phyloP scores from a whole-genome alignment of 768 basidiomycete species.

The Gyrodon lividus region DNA sequence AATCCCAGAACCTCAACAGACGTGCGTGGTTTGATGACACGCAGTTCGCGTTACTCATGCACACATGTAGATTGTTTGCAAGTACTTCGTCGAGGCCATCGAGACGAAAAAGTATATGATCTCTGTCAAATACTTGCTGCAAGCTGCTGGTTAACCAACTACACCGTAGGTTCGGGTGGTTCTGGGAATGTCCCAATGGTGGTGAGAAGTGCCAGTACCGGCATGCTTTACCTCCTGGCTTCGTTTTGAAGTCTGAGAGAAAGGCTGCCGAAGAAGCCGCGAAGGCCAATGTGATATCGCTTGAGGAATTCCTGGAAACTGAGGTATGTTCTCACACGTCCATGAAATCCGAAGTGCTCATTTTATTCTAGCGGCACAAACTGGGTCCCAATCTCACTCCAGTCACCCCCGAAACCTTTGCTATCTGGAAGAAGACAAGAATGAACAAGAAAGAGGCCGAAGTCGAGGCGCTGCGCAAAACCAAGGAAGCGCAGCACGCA shows the following conservation, averaged over 20 bases:
- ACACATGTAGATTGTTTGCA: conserved; percentile 85
- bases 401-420: conserved; percentile 89
- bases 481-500: conserved; percentile 76
- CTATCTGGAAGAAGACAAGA: conserved; percentile 92
- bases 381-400: conserved; percentile 88
- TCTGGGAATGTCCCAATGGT: conserved; percentile 88
- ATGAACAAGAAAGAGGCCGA: conserved; percentile 96
- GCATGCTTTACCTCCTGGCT: conserved; percentile 94
- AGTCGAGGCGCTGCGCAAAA: conserved; percentile 71
- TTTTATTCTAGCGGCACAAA: conserved; percentile 77
- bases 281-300: conserved; percentile 82
- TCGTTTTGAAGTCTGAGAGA: conserved; percentile 90
- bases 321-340: conserved; percentile 59
- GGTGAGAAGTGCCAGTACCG: conserved; percentile 90
- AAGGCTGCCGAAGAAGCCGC: conserved; percentile 91
- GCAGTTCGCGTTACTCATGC: conserved; percentile 8
- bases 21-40: conserved; percentile 41
- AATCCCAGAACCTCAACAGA: conserved; percentile 93
- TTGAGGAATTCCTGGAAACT: conserved; percentile 97
- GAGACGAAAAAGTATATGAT: conserved; percentile 72
- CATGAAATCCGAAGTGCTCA: neutral
- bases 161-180: conserved; percentile 75
- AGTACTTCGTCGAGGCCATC: conserved; percentile 94
- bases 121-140: neutral
- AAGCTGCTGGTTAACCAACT: neutral